Percentiles rank a stretch among this genome's conserved stretches.
These are phyloP conservation scores for Nicotiana undulata DNA, from an alignment of 257 asterid species.

Conservation along the genomic window DNA sequence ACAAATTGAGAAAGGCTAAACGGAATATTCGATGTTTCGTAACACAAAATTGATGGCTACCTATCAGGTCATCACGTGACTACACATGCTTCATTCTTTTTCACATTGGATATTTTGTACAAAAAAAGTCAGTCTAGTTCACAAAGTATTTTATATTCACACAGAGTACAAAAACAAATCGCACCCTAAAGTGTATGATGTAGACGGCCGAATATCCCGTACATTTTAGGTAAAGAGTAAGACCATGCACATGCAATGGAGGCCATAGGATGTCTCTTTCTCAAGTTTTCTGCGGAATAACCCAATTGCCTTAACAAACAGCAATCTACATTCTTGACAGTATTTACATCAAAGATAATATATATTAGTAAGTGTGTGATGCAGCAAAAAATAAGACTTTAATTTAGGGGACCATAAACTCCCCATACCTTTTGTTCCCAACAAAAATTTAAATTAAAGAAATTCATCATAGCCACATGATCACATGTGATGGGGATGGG, in stretches of 20 bases:
- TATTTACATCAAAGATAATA: constrained; percentile 14
- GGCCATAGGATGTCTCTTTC: neutral
- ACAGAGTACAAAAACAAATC: too few relatives aligned
- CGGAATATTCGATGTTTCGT: too few relatives aligned
- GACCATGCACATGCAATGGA: constrained; percentile 25
- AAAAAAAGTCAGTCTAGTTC: rapidly evolving
- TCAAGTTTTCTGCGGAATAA: constrained; percentile 10
- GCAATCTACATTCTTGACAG: neutral
- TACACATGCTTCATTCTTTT: too few relatives aligned
- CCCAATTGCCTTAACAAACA: neutral
- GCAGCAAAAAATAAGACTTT: constrained; percentile 3
- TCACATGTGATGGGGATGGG: constrained; percentile 59
- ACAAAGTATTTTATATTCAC: too few relatives aligned
- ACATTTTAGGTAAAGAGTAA: neutral
- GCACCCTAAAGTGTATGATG: rapidly evolving
- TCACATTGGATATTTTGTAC: neutral
- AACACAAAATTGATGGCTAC: too few relatives aligned
- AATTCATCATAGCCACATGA: constrained; percentile 31
- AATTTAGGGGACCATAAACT: constrained; percentile 25
- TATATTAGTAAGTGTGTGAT: constrained; percentile 8
- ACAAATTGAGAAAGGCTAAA: too few relatives aligned
- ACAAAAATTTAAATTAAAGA: neutral
- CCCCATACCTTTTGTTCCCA: constrained; percentile 29
- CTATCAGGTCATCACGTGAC: too few relatives aligned
- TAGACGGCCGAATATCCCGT: too few relatives aligned